Evolutionary conservation across 306 rosid genomes (phyloP), one percentile per base, ranked within the genome.

Genomic region (Rosa rugosa): DNA sequence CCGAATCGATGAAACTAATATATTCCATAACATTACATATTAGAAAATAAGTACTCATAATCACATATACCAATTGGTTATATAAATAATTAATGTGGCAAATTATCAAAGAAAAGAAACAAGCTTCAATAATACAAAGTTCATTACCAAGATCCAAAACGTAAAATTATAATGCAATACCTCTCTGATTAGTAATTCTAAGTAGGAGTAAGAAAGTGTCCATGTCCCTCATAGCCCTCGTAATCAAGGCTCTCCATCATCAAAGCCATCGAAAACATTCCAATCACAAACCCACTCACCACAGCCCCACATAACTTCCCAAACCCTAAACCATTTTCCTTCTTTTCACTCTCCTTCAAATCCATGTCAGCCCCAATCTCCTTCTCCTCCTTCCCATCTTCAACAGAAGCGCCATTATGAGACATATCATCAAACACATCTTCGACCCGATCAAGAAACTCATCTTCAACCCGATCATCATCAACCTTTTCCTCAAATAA

Each of bases 181-280:
- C 23, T 18, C 25, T 38, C 71, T 20, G 18, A n/a, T 27, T 3
- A 66, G 14, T 18, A 4, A 20, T 67, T 67, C 11, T 1, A 41
- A 4, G 97, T 92, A 41, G 93, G 92, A 73, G 70, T 11, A 0
- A 47, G 60, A 82, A 77, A 83, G 27, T 76, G 51, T 17, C 50
- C 70, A 72, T 27, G 76, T 3, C 71, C 71, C 14, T 14, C 14
- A 22, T 40, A 67, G 42, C 13, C 71, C 3, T 38, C 14, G 22
- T 66, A 40, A 4, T 40, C 71, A 16, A 9, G 27, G 14, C 12
- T 36, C 2, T 8, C 72, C 14, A 79, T 57, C 81, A 87, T 73
- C 69, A 80, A 80, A 1, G 78, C 80, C 87, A 85, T 84, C 31
- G 89, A 71, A 68, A 73, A 50, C 82, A 88, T 69, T 42, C 73